Evolutionary conservation across 768 basidiomycete species (phyloP), one percentile per base, ranked within the genome.

Genomic region (Mycena sanguinolenta): DNA sequence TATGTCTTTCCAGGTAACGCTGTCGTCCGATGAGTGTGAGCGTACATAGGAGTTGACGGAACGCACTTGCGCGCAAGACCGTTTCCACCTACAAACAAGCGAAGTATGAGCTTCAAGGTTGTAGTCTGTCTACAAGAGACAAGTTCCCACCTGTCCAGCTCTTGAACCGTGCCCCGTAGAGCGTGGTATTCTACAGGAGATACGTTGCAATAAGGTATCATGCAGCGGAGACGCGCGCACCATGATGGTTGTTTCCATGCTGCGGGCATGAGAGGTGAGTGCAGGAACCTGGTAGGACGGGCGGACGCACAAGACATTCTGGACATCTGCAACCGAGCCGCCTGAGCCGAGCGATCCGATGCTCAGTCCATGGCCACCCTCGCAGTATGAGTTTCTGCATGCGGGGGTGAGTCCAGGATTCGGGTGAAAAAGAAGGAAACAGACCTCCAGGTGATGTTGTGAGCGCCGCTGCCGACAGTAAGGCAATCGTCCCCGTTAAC

Each of bases 91-190:
- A n/a, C n/a, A n/a, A n/a, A n/a, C n/a, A n/a, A n/a, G n/a, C n/a
- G n/a, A n/a, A n/a, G n/a, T n/a, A n/a, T n/a, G n/a, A n/a, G n/a
- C n/a, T n/a, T n/a, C n/a, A n/a, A n/a, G n/a, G n/a, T n/a, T n/a
- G n/a, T n/a, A n/a, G n/a, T n/a, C n/a, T n/a, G n/a, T n/a, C n/a
- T n/a, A n/a, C n/a, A n/a, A n/a, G n/a, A n/a, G n/a, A n/a, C n/a
- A n/a, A n/a, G n/a, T n/a, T 88, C 36, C 89, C 90, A 0, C 89
- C 89, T 0, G 87, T 86, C 89, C 89, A 90, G 74, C 90, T 90
- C 80, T 90, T 90, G 81, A 90, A 91, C 13, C 89, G 84, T n/a
- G 89, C 89, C 9, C 80, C 89, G 65, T 90, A 90, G 3, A 90
- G 77, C 0, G 84, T 77, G 61, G 84, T 83, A 71, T 84, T 85